These are phyloP conservation scores for Ustilago cynodontis DNA, from an alignment of 1,284 basidiomycete genomes.

Conservation along the genomic window DNA sequence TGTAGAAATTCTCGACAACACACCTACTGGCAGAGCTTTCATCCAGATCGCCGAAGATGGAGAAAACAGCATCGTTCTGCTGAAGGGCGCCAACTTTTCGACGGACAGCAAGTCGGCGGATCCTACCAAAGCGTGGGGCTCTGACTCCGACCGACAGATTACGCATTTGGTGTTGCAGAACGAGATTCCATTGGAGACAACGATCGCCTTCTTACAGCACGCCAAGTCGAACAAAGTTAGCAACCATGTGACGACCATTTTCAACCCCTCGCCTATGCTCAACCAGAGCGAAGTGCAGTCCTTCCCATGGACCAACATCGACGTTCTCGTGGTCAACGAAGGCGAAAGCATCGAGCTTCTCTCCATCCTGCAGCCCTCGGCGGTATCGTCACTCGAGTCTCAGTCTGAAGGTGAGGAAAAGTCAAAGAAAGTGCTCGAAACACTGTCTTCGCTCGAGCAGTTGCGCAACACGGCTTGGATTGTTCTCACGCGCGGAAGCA, in stretches of 20 bases:
- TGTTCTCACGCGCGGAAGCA: constrained; percentile 62
- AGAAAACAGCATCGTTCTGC: constrained; percentile 68
- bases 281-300: constrained; percentile 68
- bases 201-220: constrained; percentile 70
- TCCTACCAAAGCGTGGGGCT: constrained; percentile 30
- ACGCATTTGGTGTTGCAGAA: constrained; percentile 75
- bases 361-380: constrained; percentile 36
- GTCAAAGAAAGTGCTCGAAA: constrained; percentile 33
- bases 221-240: constrained; percentile 23
- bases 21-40: constrained; percentile 65
- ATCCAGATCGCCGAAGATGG: constrained; percentile 68
- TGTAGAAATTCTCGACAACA: constrained; percentile 48
- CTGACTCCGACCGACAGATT: constrained; percentile 14
- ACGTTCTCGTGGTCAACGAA: constrained; percentile 74
- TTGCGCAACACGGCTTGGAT: constrained; percentile 55
- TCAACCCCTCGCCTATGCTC: constrained; percentile 75
- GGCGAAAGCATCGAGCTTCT: constrained; percentile 72
- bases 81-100: constrained; percentile 66
- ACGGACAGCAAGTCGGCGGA: constrained; percentile 34
- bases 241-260: constrained; percentile 66
- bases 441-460: constrained; percentile 40
- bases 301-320: constrained; percentile 72
- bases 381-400: constrained; percentile 15
- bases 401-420: constrained; percentile 26
- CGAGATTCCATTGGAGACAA: constrained; percentile 74